Evolutionary conservation across 306 rosid species (phyloP).

Genomic region (Pterocarpus macrocarpus): DNA sequence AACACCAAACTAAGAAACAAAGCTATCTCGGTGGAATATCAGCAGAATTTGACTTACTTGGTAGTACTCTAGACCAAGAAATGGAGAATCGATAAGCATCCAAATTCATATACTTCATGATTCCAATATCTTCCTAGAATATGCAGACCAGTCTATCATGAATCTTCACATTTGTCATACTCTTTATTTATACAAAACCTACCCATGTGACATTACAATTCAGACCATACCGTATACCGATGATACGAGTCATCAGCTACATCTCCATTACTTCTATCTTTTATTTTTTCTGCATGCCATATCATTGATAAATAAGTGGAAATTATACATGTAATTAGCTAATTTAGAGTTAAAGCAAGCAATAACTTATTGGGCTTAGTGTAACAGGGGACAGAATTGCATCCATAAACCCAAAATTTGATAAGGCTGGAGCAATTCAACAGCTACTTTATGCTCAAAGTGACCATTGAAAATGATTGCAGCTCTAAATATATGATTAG

Average conservation of each 20-base stretch:
- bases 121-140: conserved; percentile 70
- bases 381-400: not conserved
- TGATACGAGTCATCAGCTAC: conserved; percentile 56
- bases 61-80: conserved; percentile 63
- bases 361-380: not conserved
- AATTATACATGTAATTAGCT: conserved; percentile 8
- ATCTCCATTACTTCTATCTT: conserved; percentile 56
- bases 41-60: conserved; percentile 59
- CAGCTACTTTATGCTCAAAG: conserved; percentile 1
- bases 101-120: conserved; percentile 65
- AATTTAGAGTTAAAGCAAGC: conserved; percentile 12
- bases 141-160: conserved; percentile 28
- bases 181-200: not conserved
- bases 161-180: not conserved
- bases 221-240: conserved; percentile 55
- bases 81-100: conserved; percentile 68
- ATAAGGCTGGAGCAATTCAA: conserved; percentile 13
- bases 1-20: not conserved
- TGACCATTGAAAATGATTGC: too few relatives aligned
- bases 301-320: conserved; percentile 30
- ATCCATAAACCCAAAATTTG: conserved; percentile 8
- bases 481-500: too few relatives aligned
- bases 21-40: not conserved
- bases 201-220: not conserved
- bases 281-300: conserved; percentile 58